These are phyloP conservation scores for Paradendryphiella salina DNA, from an alignment of 2,329 filamentous ascomycete genomes.

Conservation along the genomic window DNA sequence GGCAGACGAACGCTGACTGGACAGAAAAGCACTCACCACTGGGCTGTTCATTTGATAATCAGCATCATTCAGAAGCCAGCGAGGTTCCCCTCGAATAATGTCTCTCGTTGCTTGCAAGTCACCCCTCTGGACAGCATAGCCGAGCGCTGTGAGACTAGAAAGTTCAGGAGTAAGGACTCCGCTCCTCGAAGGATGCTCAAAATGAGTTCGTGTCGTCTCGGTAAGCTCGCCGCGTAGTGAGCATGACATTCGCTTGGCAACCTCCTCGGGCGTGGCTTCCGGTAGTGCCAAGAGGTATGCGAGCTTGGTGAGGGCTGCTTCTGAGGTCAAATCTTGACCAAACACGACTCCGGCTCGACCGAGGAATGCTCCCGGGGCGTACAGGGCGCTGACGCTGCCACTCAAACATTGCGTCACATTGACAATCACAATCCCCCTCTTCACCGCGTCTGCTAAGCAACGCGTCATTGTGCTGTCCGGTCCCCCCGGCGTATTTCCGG, in stretches of 20 bases:
- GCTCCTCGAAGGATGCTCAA: constrained; percentile 70
- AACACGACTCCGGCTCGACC: constrained; percentile 85
- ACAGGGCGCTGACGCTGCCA: constrained; percentile 48
- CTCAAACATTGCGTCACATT: constrained; percentile 86
- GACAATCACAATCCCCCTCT: constrained; percentile 80
- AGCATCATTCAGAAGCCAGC: constrained; percentile 70
- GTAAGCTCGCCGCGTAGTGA: constrained; percentile 86
- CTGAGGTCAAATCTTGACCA: constrained; percentile 84
- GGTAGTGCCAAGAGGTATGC: constrained; percentile 78
- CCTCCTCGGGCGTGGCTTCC: constrained; percentile 64
- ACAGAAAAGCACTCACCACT: constrained; percentile 46
- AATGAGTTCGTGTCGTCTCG: constrained; percentile 70
- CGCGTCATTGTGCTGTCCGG: constrained; percentile 77
- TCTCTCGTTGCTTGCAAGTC: constrained; percentile 67
- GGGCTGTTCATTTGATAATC: constrained; percentile 82
- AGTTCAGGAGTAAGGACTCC: constrained; percentile 58
- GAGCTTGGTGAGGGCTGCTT: constrained; percentile 88
- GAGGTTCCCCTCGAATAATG: constrained; percentile 67
- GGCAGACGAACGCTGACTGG: constrained; percentile 27
- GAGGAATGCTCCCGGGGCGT: constrained; percentile 62
- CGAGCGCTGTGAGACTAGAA: constrained; percentile 73
- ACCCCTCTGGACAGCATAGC: constrained; percentile 76
- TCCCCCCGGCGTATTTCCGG: constrained; percentile 86
- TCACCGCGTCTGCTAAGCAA: constrained; percentile 75
- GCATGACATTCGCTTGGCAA: constrained; percentile 70